Evolutionary conservation across 176 grass and related monocot species (phyloP), one percentile per base, ranked within the genome.

Genomic region (Oryza meyeriana): DNA sequence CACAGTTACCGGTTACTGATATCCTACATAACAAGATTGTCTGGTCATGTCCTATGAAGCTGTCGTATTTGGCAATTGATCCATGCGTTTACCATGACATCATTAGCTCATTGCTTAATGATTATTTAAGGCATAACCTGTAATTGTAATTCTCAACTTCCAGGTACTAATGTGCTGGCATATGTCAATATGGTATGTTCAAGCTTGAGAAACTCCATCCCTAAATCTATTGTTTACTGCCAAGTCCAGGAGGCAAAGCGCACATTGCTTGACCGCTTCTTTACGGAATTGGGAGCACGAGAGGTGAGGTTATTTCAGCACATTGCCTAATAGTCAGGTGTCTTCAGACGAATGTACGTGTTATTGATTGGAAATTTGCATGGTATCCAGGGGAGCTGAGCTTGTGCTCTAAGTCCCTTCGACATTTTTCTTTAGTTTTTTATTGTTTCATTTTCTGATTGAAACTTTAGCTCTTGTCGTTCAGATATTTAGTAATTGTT

Each of bases 191-290:
- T 93, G 92, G 85, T 99, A 39, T 92, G 89, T 74, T 75, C 87
- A 35, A 93, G 78, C 30, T 91, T 95, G 90, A 90, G 93, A 42
- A 99, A 99, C 69, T 99, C 91, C 69, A 99, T 99, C 50, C 96
- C 96, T 0, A 99, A 99, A 78, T 99, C 96, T 39, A 87, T 99
- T 39, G 96, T 99, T 4, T 95, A 98, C 18, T 91, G 96, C 41
- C 96, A 95, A 95, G 93, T 98, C 10, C 85, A 93, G 12, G 96
- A 98, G 64, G 96, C 93, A 2, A 99, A 95, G 65, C 90, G 93
- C 55, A 95, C 93, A 61, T 82, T 99, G 76, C 93, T 99, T 1
- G 96, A 99, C 77, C 93, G 90, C 79, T 99, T 99, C 87, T 99
- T 95, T 28, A 99, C 91, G 35, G 93, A 99, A 47, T 63, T 99